phyloP scores from a whole-genome alignment of 2,329 filamentous ascomycete species.

The Paracorniculantispora psalliotae region DNA sequence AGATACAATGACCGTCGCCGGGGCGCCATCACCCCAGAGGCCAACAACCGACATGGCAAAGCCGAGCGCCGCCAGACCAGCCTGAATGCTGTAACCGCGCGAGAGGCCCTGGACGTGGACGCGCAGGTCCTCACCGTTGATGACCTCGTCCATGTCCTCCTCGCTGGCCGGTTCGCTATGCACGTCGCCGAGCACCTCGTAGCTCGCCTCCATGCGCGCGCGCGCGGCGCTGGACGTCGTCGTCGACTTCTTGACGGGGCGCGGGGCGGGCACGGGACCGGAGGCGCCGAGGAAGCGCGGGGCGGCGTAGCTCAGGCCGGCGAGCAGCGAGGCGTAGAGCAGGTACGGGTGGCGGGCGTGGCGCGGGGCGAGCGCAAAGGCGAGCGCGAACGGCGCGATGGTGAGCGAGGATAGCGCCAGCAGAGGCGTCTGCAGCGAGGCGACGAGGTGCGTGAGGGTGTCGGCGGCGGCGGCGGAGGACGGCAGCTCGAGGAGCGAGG shows the following conservation, averaged over 20 bases:
- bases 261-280: slow-evolving; percentile 23
- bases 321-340: slow-evolving; percentile 73
- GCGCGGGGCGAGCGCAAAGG: slow-evolving; percentile 71
- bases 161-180: slow-evolving; percentile 44
- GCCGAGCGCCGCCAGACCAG: slow-evolving; percentile 48
- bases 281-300: slow-evolving; percentile 37
- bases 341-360: slow-evolving; percentile 82
- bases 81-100: slow-evolving; percentile 50
- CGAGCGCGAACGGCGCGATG: slow-evolving; percentile 66
- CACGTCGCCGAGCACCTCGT: slow-evolving; percentile 60
- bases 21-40: slow-evolving; percentile 59
- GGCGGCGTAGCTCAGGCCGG: slow-evolving; percentile 56
- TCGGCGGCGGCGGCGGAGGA: slow-evolving; percentile 66
- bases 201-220: slow-evolving; percentile 62
- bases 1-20: slow-evolving; percentile 30
- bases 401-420: slow-evolving; percentile 64
- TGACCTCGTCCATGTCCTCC: slow-evolving; percentile 43
- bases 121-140: slow-evolving; percentile 60
- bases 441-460: slow-evolving; percentile 64
- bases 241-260: not conserved
- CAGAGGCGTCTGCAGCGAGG: slow-evolving; percentile 59
- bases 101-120: slow-evolving; percentile 51
- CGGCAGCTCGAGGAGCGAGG: slow-evolving; percentile 74
- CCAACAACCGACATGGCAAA: slow-evolving; percentile 60
- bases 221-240: slow-evolving; percentile 22